A percentile compares a stretch with the other conserved stretches of the same genome.
phyloP scores from a whole-genome alignment of 148 eudicot species.

The Dysphania ambrosioides region DNA sequence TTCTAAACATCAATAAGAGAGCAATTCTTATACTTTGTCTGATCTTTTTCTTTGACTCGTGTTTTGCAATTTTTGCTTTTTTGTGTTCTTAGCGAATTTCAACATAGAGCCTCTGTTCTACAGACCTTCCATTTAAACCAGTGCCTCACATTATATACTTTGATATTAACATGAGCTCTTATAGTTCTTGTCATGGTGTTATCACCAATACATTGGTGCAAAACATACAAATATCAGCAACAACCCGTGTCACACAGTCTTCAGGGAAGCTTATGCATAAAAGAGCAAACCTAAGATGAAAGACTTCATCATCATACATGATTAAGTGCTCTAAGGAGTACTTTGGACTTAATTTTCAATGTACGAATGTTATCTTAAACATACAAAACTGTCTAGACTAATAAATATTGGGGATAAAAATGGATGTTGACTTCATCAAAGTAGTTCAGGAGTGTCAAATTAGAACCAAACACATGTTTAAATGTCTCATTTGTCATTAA shows the following conservation, averaged over 20 bases:
- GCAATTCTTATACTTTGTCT: too few species aligned
- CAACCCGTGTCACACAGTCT: background rate
- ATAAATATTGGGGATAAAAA: too few species aligned
- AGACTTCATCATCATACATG: background rate
- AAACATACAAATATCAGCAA: background rate
- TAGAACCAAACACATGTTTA: background rate
- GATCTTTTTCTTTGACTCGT: too few species aligned
- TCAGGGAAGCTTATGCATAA: background rate
- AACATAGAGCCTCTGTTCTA: background rate
- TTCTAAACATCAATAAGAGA: too few species aligned
- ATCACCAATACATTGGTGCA: background rate
- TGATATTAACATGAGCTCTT: background rate
- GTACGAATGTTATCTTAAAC: background rate
- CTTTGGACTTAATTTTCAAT: background rate
- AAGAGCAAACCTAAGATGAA: background rate
- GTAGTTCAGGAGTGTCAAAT: too few species aligned
- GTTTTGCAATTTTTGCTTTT: too few species aligned
- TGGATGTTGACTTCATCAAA: background rate
- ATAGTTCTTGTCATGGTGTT: background rate
- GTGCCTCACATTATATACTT: background rate
- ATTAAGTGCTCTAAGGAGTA: too few species aligned
- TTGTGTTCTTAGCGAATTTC: too few species aligned
- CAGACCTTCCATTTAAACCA: background rate
- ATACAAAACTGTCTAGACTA: background rate
- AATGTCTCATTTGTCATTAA: too few species aligned